Evolutionary conservation across 108 stramenopile genomes (phyloP), one percentile per base, ranked within the genome.

Genomic region (Cyclotella distinguenda): DNA sequence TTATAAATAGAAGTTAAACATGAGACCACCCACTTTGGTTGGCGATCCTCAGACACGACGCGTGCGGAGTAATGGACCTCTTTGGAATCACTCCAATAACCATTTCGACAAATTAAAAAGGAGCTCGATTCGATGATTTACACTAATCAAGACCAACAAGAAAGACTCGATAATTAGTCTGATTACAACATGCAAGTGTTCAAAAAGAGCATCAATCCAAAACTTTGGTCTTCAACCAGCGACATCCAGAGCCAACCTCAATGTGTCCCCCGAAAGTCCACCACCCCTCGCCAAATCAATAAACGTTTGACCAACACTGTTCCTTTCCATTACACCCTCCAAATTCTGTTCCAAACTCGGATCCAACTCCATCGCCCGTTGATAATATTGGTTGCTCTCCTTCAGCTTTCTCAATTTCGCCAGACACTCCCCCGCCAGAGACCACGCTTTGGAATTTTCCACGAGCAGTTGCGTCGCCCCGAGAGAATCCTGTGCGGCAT

Each of bases 211-310:
- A n/a, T n/a, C n/a, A n/a, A n/a, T n/a, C n/a, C n/a, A n/a, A n/a
- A n/a, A n/a, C n/a, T n/a, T n/a, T n/a, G n/a, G n/a, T n/a, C n/a
- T n/a, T 26, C 40, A 60, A 45, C 25, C 36, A 51, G 84, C 82
- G 21, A 87, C 78, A 79, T 92, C 90, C 54, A 92, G 47, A 4
- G 90, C 90, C 47, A 92, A 60, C 22, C 87, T 71, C 25, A 92
- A 43, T 11, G 79, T 82, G 77, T 89, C 88, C 33, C 81, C 81
- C 22, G 86, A 63, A 81, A 84, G 84, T 21, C 84, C 84, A 49
- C 74, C 84, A n/a, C 72, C 72, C 43, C 72, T 44, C 5, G 77
- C 85, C 22, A 57, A 60, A 42, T 86, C 74, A 51, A 92, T 68
- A 30, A 89, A 62, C 25, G 84, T 70, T 63, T 89, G 86, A 27